Base-by-base conservation (phyloP, 2,329 filamentous ascomycete genomes). In the Pestalotiopsis sp. region DNA sequence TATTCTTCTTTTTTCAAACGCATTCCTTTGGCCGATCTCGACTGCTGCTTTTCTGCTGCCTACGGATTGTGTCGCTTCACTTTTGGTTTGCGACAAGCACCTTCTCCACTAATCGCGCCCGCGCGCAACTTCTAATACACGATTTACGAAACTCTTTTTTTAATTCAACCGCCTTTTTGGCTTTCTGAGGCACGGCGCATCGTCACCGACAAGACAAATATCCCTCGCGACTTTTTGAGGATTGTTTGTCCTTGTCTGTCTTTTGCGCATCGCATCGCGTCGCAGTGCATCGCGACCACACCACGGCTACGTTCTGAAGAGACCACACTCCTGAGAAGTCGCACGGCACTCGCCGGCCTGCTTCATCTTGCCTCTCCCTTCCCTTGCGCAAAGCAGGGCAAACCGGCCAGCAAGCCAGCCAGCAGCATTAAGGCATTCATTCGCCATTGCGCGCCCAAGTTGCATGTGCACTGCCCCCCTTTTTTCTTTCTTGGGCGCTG, bases 51-150 rank as follows among this genome's bases (percentile, higher is more conserved):
- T n/a, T 25, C 23, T 36, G 45, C 45, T 52, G 45, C 45, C n/a
- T 67, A 31, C 39, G 17, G 7, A n/a, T 62, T 27, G 66, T 52
- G 58, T 67, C 58, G 58, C 66, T 56, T 62, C 58, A 52, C n/a
- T 52, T 38, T 67, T 62, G 66, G 61, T 36, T 49, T 64, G 38
- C 61, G 38, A 64, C n/a, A 56, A 36, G 49, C 64, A 59, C 20
- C 52, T 52, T 67, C 57, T 36, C 57, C 66, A 67, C 66, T 57
- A 67, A 57, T 72, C 70, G 70, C 71, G 71, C 71, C 20, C 25
- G n/a, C 31, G n/a, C 38, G 20, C 36, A 52, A n/a, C 57, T 70
- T 70, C 66, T 71, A 71, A 70, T 70, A 71, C 72, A 25, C 65
- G 58, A 67, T 41, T 60, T 69, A 70, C 68, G 49, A 36, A 38